A percentile compares a stretch with the other conserved stretches of the same genome.
phyloP scores from a whole-genome alignment of 306 rosid species.

The Prinsepia uniflora region DNA sequence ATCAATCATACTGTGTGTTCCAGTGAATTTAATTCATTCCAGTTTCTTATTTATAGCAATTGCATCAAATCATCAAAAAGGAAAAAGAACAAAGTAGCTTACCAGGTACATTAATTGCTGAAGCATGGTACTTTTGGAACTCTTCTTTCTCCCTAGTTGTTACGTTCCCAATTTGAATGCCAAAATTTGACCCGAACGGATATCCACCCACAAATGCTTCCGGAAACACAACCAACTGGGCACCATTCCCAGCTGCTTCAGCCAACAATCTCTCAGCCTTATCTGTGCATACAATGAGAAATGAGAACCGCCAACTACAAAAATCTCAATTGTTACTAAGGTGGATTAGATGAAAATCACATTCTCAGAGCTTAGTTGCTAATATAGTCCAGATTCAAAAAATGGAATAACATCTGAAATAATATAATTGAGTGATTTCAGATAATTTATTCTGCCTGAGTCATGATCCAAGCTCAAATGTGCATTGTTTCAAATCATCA shows the following conservation, averaged over 20 bases:
- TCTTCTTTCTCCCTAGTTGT: conserved; percentile 78
- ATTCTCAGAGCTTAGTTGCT: neutral
- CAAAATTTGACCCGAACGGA: conserved; percentile 83
- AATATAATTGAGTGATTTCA: neutral
- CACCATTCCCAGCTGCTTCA: conserved; percentile 76
- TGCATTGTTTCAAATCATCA: too few species aligned
- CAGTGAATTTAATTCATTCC: neutral
- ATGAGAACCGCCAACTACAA: conserved; percentile 6
- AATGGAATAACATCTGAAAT: neutral
- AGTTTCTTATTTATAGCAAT: neutral
- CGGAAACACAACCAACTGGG: conserved; percentile 89
- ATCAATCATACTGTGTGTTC: too few species aligned
- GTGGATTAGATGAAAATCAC: neutral
- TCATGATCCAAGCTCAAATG: too few species aligned
- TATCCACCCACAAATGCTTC: conserved; percentile 96
- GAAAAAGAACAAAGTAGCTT: neutral
- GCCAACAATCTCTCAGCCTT: conserved; percentile 92
- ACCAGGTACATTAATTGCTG: conserved; percentile 94
- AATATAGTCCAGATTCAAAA: too few species aligned
- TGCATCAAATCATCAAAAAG: neutral
- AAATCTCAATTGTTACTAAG: neutral
- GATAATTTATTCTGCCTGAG: too few species aligned
- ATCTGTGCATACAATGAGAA: conserved; percentile 35
- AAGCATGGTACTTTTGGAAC: conserved; percentile 68
- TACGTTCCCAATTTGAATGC: conserved; percentile 59